A percentile compares a stretch with the other conserved stretches of the same genome.
phyloP scores from a whole-genome alignment of 805 yeast species.

The Candida boidinii region DNA sequence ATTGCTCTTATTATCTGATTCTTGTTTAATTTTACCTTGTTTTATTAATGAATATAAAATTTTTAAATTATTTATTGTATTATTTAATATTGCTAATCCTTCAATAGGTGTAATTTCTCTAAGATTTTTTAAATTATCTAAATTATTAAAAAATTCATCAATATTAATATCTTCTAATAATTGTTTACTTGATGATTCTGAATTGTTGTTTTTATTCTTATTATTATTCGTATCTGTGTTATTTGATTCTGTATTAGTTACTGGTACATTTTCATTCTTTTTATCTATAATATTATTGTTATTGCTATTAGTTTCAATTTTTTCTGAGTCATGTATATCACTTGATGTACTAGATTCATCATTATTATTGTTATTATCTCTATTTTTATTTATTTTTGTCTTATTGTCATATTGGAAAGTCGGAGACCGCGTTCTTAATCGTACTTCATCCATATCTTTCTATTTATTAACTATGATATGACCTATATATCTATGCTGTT shows the following conservation, averaged over 20 bases:
- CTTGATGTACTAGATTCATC: no score
- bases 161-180: no score
- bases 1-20: no score
- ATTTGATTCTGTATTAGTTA: not conserved
- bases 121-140: conserved; percentile 11
- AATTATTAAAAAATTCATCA: conserved; percentile 20
- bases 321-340: not conserved
- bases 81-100: conserved; percentile 19
- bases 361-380: no score
- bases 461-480: no score
- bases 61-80: conserved; percentile 18
- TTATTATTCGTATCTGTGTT: not conserved
- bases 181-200: no score
- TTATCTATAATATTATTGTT: not conserved
- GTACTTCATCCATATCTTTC: not conserved
- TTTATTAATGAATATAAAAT: no score
- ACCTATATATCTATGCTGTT: no score
- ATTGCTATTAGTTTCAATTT: not conserved
- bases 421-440: not conserved
- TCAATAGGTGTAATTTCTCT: conserved; percentile 18
- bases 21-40: no score
- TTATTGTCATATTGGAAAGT: no score
- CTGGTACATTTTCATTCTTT: not conserved
- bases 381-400: no score
- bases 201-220: not conserved